phyloP scores from a whole-genome alignment of 805 yeast genomes.

The Scheffersomyces stipitis region DNA sequence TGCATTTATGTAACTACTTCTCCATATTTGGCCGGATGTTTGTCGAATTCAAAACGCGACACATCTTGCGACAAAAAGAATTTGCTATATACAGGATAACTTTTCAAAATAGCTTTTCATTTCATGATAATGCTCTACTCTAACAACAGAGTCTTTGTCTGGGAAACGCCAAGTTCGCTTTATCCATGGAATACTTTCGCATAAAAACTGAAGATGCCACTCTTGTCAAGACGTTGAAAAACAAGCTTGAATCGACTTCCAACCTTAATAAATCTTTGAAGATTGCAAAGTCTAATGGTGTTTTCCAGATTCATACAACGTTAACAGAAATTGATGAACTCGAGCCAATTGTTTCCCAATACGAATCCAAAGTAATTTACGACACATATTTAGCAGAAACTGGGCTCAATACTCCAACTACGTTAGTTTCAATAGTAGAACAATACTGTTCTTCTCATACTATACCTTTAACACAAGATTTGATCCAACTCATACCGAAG shows the following conservation, averaged over 20 bases:
- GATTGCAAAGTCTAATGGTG: conserved; percentile 11
- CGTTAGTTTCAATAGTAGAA: background rate
- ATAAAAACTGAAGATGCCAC: conserved; percentile 10
- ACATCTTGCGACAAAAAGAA: no score
- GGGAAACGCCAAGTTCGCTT: no score
- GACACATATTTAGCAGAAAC: background rate
- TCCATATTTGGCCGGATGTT: no score
- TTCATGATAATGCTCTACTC: no score
- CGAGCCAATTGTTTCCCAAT: background rate
- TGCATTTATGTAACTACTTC: no score
- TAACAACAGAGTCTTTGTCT: no score
- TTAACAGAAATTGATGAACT: conserved; percentile 1
- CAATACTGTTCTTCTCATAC: background rate
- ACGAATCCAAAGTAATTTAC: background rate
- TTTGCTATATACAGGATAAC: no score
- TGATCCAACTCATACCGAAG: conserved; percentile 35
- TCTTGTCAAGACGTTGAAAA: conserved; percentile 19
- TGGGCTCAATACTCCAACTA: background rate
- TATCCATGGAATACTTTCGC: no score
- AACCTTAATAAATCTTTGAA: conserved; percentile 16
- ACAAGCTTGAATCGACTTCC: conserved; percentile 12
- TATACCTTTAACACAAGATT: background rate
- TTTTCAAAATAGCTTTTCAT: no score
- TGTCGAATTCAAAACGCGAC: no score
- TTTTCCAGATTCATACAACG: conserved; percentile 14